A percentile compares a stretch with the other conserved stretches of the same genome.
These are phyloP conservation scores for Rhodotorula sphaerocarpa DNA, from an alignment of 768 basidiomycete species.

Conservation along the genomic window DNA sequence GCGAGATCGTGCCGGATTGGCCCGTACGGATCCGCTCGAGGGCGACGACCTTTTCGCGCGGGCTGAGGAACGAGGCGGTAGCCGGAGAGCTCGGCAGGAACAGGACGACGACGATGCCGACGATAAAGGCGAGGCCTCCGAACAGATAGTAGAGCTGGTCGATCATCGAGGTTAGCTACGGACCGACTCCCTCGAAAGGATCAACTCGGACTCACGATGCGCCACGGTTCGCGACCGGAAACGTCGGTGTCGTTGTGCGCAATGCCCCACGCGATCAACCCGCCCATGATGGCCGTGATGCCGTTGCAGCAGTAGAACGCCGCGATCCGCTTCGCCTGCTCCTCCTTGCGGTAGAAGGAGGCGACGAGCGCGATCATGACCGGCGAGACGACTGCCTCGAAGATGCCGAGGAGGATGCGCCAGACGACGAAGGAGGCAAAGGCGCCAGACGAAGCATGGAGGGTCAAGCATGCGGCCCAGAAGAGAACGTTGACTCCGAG, in stretches of 20 bases:
- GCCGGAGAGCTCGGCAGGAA: conserved; percentile 62
- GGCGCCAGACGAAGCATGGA: conserved; percentile 53
- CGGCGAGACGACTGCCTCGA: background rate
- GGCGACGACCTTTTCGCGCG: conserved; percentile 56
- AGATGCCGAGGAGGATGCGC: conserved; percentile 52
- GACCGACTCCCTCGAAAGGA: background rate
- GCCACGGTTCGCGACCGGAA: conserved; percentile 50
- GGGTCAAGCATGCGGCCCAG: conserved; percentile 47
- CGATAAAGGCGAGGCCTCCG: background rate
- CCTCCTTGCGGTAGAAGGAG: conserved; percentile 63
- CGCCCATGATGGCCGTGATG: conserved; percentile 49
- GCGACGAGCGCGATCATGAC: conserved; percentile 55
- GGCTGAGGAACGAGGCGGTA: conserved; percentile 53
- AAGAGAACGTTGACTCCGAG: conserved; percentile 54
- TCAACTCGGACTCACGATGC: conserved; percentile 7
- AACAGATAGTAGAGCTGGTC: conserved; percentile 20
- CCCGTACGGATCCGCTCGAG: conserved; percentile 62
- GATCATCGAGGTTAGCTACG: no score
- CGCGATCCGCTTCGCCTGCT: conserved; percentile 56
- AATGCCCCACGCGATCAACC: conserved; percentile 56
- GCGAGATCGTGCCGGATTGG: conserved; percentile 57
- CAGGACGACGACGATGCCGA: conserved; percentile 47
- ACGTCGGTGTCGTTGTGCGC: conserved; percentile 51
- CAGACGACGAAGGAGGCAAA: conserved; percentile 59
- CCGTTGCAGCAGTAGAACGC: conserved; percentile 59